Conservation (phyloP, 371 early-diverging fungal genomes). For the Rhizomucor miehei region DNA sequence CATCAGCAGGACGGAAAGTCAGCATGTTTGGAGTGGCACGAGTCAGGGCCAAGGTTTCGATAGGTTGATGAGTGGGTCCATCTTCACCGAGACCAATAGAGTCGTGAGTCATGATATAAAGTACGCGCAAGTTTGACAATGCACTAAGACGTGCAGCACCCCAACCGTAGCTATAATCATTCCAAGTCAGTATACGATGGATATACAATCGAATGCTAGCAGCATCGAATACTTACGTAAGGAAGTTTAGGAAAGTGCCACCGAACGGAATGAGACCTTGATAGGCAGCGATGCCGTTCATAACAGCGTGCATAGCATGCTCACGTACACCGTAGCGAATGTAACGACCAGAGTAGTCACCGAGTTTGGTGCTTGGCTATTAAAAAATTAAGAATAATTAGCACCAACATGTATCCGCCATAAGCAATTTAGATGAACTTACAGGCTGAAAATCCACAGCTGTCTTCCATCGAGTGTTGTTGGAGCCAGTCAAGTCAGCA, state of each 20-base stretch:
- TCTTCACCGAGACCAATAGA: constrained; percentile 98
- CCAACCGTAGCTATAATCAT: constrained; percentile 49
- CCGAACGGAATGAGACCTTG: constrained; percentile 91
- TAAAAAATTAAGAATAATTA: too few relatives aligned
- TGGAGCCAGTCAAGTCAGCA: constrained; percentile 98
- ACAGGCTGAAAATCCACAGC: constrained; percentile 90
- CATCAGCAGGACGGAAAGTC: constrained; percentile 94
- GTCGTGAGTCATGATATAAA: constrained; percentile 99
- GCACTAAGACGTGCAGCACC: constrained; percentile 94
- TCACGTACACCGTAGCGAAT: constrained; percentile 99
- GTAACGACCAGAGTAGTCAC: constrained; percentile 87
- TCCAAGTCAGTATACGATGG: constrained; percentile 4
- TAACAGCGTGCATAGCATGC: constrained; percentile 97
- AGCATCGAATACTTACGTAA: constrained; percentile 56
- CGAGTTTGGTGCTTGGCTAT: constrained; percentile 61
- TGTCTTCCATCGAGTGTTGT: constrained; percentile 94
- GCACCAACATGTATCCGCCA: too few relatives aligned
- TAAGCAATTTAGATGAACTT: too few relatives aligned
- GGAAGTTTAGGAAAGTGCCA: constrained; percentile 98
- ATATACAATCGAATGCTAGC: background rate
- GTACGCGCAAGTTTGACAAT: constrained; percentile 81
- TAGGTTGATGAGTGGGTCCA: constrained; percentile 99
- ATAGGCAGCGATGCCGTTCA: constrained; percentile 95
- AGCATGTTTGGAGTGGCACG: constrained; percentile 95
- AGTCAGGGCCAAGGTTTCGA: constrained; percentile 94